A percentile compares a stretch with the other conserved stretches of the same genome.
Evolutionary conservation across 2,329 filamentous ascomycete species (phyloP).

Genomic region (Arthrobotrys entomopaga): DNA sequence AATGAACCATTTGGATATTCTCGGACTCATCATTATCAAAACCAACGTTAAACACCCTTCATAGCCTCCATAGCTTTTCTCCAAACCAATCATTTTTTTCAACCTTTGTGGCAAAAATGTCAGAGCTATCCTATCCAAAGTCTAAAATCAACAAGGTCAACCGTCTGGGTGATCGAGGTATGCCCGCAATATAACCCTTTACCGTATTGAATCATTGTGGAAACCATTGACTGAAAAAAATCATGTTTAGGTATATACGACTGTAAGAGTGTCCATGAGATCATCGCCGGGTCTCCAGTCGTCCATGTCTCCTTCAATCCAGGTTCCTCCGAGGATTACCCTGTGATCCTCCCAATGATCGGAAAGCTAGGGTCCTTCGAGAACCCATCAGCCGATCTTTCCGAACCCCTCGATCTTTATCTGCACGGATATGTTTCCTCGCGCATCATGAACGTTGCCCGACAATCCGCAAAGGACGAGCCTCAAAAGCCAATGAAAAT

Average conservation of each 20-base stretch:
- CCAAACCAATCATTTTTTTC: not conserved
- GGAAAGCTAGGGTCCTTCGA: conserved; percentile 80
- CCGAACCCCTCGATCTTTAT: conserved; percentile 78
- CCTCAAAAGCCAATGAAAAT: conserved; percentile 69
- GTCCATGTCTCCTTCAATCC: conserved; percentile 82
- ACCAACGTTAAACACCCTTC: not conserved
- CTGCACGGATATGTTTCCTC: conserved; percentile 85
- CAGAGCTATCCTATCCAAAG: conserved; percentile 71
- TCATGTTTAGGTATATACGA: conserved; percentile 73
- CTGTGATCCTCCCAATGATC: conserved; percentile 84
- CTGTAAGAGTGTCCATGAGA: conserved; percentile 75
- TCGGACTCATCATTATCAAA: not conserved
- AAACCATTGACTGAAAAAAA: too few relatives aligned
- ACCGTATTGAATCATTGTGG: too few relatives aligned
- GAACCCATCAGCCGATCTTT: conserved; percentile 69
- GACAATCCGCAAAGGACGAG: conserved; percentile 51
- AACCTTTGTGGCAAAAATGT: conserved; percentile 61
- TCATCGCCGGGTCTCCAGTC: conserved; percentile 78
- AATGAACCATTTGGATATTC: not conserved
- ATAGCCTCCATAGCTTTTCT: not conserved
- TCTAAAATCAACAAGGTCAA: conserved; percentile 73
- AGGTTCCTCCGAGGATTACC: conserved; percentile 72
- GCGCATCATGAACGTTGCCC: conserved; percentile 76
- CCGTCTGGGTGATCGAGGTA: conserved; percentile 73
- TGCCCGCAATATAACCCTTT: conserved; percentile 24